Evolutionary conservation across 1,284 basidiomycete genomes (phyloP).

Genomic region (Fistulina hepatica): DNA sequence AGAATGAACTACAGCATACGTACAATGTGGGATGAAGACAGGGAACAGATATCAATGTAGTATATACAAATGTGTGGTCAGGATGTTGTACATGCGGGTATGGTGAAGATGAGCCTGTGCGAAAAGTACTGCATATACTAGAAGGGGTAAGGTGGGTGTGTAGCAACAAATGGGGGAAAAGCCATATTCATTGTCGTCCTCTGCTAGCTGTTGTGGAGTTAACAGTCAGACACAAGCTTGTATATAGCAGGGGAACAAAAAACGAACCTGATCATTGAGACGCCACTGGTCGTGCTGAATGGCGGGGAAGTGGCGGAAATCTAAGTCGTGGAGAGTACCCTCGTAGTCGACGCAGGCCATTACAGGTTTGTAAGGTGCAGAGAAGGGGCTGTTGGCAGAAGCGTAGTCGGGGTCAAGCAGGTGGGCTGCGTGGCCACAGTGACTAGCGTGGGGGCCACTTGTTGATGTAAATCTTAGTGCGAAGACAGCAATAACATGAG

Average conservation of each 20-base stretch:
- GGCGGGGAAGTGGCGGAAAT: conserved; percentile 50
- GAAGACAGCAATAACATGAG: too few species aligned
- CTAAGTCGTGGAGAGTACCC: conserved; percentile 57
- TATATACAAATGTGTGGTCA: too few species aligned
- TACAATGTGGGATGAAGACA: too few species aligned
- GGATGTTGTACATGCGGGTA: too few species aligned
- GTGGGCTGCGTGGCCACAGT: conserved; percentile 37
- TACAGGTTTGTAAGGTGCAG: conserved; percentile 11
- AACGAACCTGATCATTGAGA: background rate
- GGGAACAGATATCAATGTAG: too few species aligned
- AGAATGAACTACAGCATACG: too few species aligned
- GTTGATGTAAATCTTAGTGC: too few species aligned
- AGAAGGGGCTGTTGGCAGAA: conserved; percentile 14
- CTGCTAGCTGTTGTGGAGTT: conserved; percentile 21
- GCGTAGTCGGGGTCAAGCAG: conserved; percentile 56
- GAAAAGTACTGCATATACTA: conserved; percentile 2
- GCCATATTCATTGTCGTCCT: conserved; percentile 20
- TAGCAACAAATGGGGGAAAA: conserved; percentile 10
- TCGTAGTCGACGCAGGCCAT: conserved; percentile 46
- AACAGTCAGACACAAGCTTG: conserved; percentile 16
- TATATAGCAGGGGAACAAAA: conserved; percentile 13
- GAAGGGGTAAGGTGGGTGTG: conserved; percentile 12
- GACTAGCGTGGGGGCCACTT: too few species aligned
- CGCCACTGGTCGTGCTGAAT: conserved; percentile 7
- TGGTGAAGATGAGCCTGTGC: too few species aligned